Evolutionary conservation across 192 early-diverging fungal species (phyloP).

Genomic region (Mortierella alpina): DNA sequence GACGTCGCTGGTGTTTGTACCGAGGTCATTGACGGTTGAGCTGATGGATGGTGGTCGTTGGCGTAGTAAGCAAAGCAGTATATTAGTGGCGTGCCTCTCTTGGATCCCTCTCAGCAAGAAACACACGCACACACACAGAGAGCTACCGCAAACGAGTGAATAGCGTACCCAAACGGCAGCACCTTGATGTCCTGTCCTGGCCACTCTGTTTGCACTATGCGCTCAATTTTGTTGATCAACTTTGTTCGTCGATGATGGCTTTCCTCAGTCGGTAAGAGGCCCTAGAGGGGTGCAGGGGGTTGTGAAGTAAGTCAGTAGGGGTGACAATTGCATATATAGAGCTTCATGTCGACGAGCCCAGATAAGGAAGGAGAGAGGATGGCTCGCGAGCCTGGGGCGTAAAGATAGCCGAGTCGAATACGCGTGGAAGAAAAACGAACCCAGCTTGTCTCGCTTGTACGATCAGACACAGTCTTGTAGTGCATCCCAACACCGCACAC

Average conservation of each 20-base stretch:
- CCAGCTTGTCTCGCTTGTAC: too few species aligned
- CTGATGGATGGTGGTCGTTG: slow-evolving; percentile 41
- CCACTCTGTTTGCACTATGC: slow-evolving; percentile 32
- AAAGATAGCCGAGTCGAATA: too few species aligned
- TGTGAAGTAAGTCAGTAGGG: not conserved
- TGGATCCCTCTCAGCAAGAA: not conserved
- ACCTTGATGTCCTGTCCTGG: slow-evolving; percentile 46
- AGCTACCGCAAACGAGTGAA: too few species aligned
- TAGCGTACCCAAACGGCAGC: slow-evolving; percentile 36
- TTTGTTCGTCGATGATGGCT: slow-evolving; percentile 39
- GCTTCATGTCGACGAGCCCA: not conserved
- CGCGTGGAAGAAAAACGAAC: too few species aligned
- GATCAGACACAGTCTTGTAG: too few species aligned
- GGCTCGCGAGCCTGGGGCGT: not conserved
- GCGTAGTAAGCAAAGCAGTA: not conserved
- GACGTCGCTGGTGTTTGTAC: slow-evolving; percentile 86
- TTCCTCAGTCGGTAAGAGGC: slow-evolving; percentile 37
- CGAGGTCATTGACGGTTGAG: slow-evolving; percentile 90
- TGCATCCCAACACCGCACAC: too few species aligned
- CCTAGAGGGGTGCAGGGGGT: not conserved
- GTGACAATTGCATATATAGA: not conserved
- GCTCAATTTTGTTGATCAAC: slow-evolving; percentile 39
- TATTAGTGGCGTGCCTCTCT: not conserved
- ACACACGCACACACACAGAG: too few species aligned
- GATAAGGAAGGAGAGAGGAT: not conserved